Percentiles rank a stretch among this genome's conserved stretches.
phyloP scores from a whole-genome alignment of 108 stramenopile genomes.

The Phaeodactylum tricornutum region DNA sequence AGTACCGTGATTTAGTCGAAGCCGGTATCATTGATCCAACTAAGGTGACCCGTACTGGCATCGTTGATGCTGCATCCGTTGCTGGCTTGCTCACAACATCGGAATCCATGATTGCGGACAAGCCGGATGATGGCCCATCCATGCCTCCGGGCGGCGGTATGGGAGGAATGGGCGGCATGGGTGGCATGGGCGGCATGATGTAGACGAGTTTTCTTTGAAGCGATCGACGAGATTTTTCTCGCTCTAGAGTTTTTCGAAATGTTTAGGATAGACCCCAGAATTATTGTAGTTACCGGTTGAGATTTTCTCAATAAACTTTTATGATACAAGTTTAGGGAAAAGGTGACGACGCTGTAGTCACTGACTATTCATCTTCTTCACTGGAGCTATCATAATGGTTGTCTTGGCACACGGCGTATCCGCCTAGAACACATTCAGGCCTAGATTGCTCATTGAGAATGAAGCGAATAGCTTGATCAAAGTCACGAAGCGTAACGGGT shows the following conservation, averaged over 20 bases:
- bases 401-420: too few relatives aligned
- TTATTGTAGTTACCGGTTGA: too few relatives aligned
- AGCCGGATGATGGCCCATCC: constrained; percentile 78
- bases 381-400: constrained; percentile 55
- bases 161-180: constrained; percentile 93
- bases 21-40: constrained; percentile 99
- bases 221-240: background rate
- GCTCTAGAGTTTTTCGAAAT: background rate
- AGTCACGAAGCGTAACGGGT: constrained; percentile 45
- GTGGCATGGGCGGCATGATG: constrained; percentile 75
- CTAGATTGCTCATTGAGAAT: constrained; percentile 3
- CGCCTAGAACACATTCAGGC: too few relatives aligned
- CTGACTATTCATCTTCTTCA: constrained; percentile 61
- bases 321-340: too few relatives aligned
- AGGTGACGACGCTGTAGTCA: too few relatives aligned
- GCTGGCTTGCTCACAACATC: constrained; percentile 96
- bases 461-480: constrained; percentile 42
- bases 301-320: too few relatives aligned
- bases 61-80: constrained; percentile 96
- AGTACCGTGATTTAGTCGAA: constrained; percentile 89
- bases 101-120: constrained; percentile 97
- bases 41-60: constrained; percentile 98
- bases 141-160: constrained; percentile 34
- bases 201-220: constrained; percentile 10
- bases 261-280: too few relatives aligned